A percentile compares a stretch with the other conserved stretches of the same genome.
phyloP scores from a whole-genome alignment of 805 yeast genomes.

The Candida nonsorbophila region DNA sequence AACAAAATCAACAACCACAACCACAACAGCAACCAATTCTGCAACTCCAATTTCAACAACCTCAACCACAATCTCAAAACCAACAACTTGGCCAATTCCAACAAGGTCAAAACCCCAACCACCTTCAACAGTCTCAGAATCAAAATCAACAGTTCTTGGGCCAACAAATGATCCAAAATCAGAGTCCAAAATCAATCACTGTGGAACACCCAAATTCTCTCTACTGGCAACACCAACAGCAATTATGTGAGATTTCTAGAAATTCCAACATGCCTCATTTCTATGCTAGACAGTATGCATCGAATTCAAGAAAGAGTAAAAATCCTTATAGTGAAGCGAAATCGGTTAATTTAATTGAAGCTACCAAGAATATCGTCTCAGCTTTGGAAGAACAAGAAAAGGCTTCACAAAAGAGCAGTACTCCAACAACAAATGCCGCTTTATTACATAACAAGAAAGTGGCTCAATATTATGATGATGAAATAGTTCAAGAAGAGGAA shows the following conservation, averaged over 20 bases:
- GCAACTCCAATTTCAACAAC: conserved; percentile 22
- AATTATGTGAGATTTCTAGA: conserved; percentile 67
- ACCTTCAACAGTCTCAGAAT: conserved; percentile 2
- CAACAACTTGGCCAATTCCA: conserved; percentile 19
- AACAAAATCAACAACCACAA: conserved; percentile 16
- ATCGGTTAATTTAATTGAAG: conserved; percentile 34
- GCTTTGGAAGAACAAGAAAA: conserved; percentile 41
- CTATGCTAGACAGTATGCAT: conserved; percentile 81
- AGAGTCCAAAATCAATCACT: no score
- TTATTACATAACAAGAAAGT: conserved; percentile 39
- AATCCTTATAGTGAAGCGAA: conserved; percentile 33
- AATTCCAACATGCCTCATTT: conserved; percentile 63
- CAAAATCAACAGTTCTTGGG: not conserved
- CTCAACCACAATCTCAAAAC: conserved; percentile 18
- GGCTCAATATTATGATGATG: conserved; percentile 49
- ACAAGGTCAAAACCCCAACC: conserved; percentile 9
- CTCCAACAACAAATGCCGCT: conserved; percentile 32
- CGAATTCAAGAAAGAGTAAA: conserved; percentile 48
- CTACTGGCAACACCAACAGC: conserved; percentile 78
- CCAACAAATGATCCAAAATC: conserved; percentile 2
- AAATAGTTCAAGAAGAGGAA: conserved; percentile 46
- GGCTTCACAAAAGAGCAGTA: conserved; percentile 15
- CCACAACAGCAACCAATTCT: conserved; percentile 17
- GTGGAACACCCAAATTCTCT: conserved; percentile 38
- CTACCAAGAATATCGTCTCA: conserved; percentile 32